Evolutionary conservation across 2,329 filamentous ascomycete species (phyloP).

Genomic region (Monosporascus ibericus): DNA sequence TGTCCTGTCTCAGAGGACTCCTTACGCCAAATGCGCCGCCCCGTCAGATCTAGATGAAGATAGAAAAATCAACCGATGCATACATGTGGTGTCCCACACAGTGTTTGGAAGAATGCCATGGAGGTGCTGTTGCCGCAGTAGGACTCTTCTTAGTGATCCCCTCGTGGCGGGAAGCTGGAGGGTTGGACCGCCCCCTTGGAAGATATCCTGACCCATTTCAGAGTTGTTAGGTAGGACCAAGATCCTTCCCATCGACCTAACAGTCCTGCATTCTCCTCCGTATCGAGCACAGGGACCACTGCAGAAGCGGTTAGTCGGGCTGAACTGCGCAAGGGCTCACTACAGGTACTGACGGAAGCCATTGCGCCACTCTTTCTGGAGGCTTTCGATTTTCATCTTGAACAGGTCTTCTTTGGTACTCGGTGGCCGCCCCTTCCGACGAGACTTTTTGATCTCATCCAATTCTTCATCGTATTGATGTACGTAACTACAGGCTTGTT

Average conservation of each 20-base stretch:
- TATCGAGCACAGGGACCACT: slow-evolving; percentile 71
- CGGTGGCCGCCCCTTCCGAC: slow-evolving; percentile 73
- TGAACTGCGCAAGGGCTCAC: neutral
- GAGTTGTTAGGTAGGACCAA: slow-evolving; percentile 71
- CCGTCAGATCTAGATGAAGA: slow-evolving; percentile 16
- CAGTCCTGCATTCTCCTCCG: slow-evolving; percentile 56
- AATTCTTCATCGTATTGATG: slow-evolving; percentile 68
- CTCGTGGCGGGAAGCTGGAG: slow-evolving; percentile 75
- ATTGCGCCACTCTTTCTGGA: slow-evolving; percentile 73
- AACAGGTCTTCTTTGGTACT: slow-evolving; percentile 72
- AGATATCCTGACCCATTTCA: slow-evolving; percentile 72
- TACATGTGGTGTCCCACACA: slow-evolving; percentile 4
- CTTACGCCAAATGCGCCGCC: slow-evolving; percentile 18
- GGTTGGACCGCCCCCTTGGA: slow-evolving; percentile 57
- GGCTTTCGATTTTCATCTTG: slow-evolving; percentile 60
- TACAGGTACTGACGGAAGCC: slow-evolving; percentile 63
- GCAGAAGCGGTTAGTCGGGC: slow-evolving; percentile 17
- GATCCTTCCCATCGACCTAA: slow-evolving; percentile 74
- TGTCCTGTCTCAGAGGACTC: slow-evolving; percentile 17
- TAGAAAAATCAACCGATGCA: slow-evolving; percentile 24
- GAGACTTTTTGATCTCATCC: slow-evolving; percentile 56
- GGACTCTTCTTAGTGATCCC: slow-evolving; percentile 22
- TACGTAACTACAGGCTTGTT: slow-evolving; percentile 47
- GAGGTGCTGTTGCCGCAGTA: neutral
- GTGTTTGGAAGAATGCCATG: slow-evolving; percentile 3